Percentiles rank a stretch among this genome's conserved stretches.
phyloP scores from a whole-genome alignment of 2,329 filamentous ascomycete genomes.

The Epichloe hybrida region DNA sequence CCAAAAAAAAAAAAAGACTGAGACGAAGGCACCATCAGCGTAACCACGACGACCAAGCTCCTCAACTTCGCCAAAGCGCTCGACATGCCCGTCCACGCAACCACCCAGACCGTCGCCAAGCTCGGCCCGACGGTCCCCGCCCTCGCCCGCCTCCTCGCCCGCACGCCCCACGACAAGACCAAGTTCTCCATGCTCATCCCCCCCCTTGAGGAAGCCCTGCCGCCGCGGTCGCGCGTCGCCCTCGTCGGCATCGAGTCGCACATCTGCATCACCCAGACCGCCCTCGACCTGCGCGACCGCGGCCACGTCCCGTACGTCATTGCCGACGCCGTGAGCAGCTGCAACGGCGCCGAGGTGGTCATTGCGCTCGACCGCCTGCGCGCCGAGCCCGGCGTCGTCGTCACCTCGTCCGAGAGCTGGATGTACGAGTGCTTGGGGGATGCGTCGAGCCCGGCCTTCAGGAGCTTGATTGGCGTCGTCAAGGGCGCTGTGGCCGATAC shows the following conservation, averaged over 20 bases:
- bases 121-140: conserved; percentile 71
- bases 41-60: conserved; percentile 55
- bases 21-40: conserved; percentile 25
- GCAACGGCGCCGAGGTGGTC: conserved; percentile 67
- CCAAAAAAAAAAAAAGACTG: background rate
- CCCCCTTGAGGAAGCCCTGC: conserved; percentile 34
- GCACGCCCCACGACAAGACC: conserved; percentile 65
- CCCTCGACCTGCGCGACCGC: conserved; percentile 60
- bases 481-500: conserved; percentile 65
- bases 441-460: conserved; percentile 60
- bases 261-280: conserved; percentile 89
- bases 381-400: conserved; percentile 53
- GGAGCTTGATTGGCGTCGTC: conserved; percentile 57
- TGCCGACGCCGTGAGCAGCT: conserved; percentile 80
- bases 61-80: conserved; percentile 51
- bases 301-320: conserved; percentile 78
- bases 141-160: conserved; percentile 42
- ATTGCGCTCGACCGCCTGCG: conserved; percentile 67
- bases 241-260: conserved; percentile 88
- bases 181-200: conserved; percentile 79
- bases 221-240: conserved; percentile 43
- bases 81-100: conserved; percentile 67
- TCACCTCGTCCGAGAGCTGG: conserved; percentile 82
- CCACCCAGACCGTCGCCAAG: conserved; percentile 68
- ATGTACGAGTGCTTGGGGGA: conserved; percentile 81